These are phyloP conservation scores for Phialophora tarda DNA, from an alignment of 2,329 filamentous ascomycete genomes.

Conservation along the genomic window DNA sequence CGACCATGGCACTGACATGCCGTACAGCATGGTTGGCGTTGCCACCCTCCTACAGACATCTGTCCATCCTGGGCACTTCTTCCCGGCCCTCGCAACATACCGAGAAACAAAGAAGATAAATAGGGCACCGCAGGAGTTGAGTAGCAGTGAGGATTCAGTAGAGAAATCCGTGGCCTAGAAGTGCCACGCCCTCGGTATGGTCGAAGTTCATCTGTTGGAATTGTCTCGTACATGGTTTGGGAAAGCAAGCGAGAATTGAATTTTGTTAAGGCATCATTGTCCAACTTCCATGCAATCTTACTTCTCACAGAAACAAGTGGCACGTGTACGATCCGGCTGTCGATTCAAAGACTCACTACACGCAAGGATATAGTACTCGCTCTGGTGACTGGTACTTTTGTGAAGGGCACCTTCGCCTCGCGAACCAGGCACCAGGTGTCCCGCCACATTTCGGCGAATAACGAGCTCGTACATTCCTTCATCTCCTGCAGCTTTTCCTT, in stretches of 20 bases:
- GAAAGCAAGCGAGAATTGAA: background rate
- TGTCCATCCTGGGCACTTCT: conserved; percentile 34
- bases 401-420: background rate
- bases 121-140: background rate
- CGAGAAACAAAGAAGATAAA: conserved; percentile 7
- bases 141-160: background rate
- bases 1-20: background rate
- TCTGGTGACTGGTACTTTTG: background rate
- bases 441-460: background rate
- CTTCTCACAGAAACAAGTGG: background rate
- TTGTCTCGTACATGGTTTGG: background rate
- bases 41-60: conserved; percentile 31
- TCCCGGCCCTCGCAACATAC: conserved; percentile 20
- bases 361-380: too few species aligned
- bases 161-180: conserved; percentile 1
- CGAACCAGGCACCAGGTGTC: background rate
- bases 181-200: background rate
- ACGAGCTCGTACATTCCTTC: too few species aligned
- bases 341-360: too few species aligned
- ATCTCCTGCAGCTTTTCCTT: too few species aligned
- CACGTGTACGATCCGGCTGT: background rate
- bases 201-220: background rate
- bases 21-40: conserved; percentile 20
- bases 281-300: background rate
- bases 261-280: background rate